phyloP scores from a whole-genome alignment of 352 stramenopile species.

The Thraustochytrium sp. region DNA sequence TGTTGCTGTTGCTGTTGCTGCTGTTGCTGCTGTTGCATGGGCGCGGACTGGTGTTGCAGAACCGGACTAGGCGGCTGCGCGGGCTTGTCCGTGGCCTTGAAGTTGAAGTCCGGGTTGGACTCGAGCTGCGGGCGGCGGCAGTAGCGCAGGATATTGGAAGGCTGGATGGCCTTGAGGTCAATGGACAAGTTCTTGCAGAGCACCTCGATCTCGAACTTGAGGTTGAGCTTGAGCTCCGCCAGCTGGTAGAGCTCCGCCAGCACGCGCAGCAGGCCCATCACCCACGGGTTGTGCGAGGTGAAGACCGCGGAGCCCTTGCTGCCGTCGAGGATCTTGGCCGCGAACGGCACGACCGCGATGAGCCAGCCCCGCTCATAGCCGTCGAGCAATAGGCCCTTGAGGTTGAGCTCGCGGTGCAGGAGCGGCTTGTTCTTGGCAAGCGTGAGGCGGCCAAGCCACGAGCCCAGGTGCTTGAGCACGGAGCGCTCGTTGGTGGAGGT shows the following conservation, averaged over 20 bases:
- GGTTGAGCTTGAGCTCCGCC: slow-evolving; percentile 98
- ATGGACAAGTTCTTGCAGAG: slow-evolving; percentile 98
- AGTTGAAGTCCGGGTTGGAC: slow-evolving; percentile 97
- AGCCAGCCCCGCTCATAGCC: slow-evolving; percentile 88
- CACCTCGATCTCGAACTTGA: slow-evolving; percentile 99
- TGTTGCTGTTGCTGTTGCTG: slow-evolving; percentile 34
- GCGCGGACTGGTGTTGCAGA: slow-evolving; percentile 43
- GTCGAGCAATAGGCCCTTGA: slow-evolving; percentile 93
- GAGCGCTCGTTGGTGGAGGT: slow-evolving; percentile 94
- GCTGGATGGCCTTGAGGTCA: slow-evolving; percentile 90
- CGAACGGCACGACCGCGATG: slow-evolving; percentile 95
- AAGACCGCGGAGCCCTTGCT: slow-evolving; percentile 95
- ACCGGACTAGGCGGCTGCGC: slow-evolving; percentile 28
- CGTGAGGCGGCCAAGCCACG: slow-evolving; percentile 96
- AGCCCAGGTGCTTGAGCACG: slow-evolving; percentile 96
- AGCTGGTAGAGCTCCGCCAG: slow-evolving; percentile 97
- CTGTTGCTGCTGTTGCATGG: neutral
- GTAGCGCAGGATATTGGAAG: slow-evolving; percentile 77
- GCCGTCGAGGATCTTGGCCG: slow-evolving; percentile 96
- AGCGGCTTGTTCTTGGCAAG: slow-evolving; percentile 94
- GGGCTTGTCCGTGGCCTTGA: slow-evolving; percentile 62
- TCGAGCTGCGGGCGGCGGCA: slow-evolving; percentile 82
- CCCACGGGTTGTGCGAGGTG: slow-evolving; percentile 95
- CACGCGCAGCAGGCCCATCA: slow-evolving; percentile 96
- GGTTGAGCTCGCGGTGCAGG: slow-evolving; percentile 92